Evolutionary conservation across 345 rosid species (phyloP), one percentile per base, ranked within the genome.

Genomic region (Acer saccharum): DNA sequence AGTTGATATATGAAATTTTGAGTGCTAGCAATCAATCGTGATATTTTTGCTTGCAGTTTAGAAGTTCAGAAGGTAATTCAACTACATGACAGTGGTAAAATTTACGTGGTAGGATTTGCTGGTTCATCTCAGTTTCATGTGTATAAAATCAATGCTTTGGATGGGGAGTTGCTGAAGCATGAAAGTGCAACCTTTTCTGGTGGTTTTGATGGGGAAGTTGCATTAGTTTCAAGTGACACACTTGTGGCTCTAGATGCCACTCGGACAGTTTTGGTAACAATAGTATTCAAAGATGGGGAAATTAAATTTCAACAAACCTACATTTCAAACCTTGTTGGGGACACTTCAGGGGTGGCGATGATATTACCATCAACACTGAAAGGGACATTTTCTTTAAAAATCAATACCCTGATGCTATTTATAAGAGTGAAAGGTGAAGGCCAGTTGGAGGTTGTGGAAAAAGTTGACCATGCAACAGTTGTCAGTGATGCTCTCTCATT

Each of bases 401-500:
- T 82, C 61, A 82, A 78, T 71, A 78, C 77, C 65, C 75, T 72
- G 39, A 84, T 84, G 12, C 35, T 87, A 73, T 87, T 91, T 81
- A 78, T 89, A 72, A 89, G 86, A 74, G 88, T 91, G 85, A 81
- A 75, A 20, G 81, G 41, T 61, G 83, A 88, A 78, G 96, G 91
- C 54, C 83, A 86, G 81, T 77, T 97, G 88, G 94, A 93, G 87
- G 83, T 91, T 76, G 82, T 89, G 67, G 93, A 90, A 69, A 88
- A 87, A 76, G 78, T 87, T 64, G 79, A 84, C 71, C 89, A 81
- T 72, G 89, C 81, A 75, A 89, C 92, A 52, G 90, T 88, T 80
- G 78, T 93, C 78, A 94, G 99, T 83, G 91, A 93, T 87, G 87
- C 89, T 75, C 91, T 97, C 65, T 69, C 90, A 75, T 68, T 93